Evolutionary conservation across 2,329 filamentous ascomycete species (phyloP).

Genomic region (Talaromyces sp.): DNA sequence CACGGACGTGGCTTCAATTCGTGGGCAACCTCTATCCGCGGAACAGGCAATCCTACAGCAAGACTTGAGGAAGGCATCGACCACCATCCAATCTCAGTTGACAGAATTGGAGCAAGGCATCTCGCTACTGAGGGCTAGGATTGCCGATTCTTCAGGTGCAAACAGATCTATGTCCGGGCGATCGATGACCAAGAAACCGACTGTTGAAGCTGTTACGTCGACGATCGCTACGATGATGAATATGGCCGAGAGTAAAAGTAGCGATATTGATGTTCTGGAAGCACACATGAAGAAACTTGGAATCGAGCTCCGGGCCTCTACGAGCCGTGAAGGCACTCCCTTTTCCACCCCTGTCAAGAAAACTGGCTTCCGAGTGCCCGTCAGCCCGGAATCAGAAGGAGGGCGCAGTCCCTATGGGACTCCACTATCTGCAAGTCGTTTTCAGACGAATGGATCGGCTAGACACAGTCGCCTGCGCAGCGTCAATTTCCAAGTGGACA

Average conservation of each 20-base stretch:
- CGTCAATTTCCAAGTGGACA: slow-evolving; percentile 27
- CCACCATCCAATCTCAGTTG: slow-evolving; percentile 68
- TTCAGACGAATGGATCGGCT: slow-evolving; percentile 35
- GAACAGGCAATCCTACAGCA: slow-evolving; percentile 82
- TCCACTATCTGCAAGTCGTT: slow-evolving; percentile 37
- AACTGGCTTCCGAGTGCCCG: slow-evolving; percentile 29
- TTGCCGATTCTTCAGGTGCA: slow-evolving; percentile 56
- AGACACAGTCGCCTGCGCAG: slow-evolving; percentile 32
- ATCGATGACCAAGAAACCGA: slow-evolving; percentile 60
- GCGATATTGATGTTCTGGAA: slow-evolving; percentile 86
- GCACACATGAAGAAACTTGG: slow-evolving; percentile 74
- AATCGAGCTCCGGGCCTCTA: slow-evolving; percentile 37
- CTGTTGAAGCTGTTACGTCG: slow-evolving; percentile 84
- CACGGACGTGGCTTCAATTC: slow-evolving; percentile 65
- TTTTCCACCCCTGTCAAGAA: slow-evolving; percentile 37
- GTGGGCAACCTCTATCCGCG: slow-evolving; percentile 71
- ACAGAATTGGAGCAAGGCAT: slow-evolving; percentile 76
- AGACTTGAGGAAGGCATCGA: slow-evolving; percentile 73
- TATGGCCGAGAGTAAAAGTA: slow-evolving; percentile 87
- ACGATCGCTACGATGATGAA: slow-evolving; percentile 90
- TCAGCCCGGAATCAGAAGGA: slow-evolving; percentile 38
- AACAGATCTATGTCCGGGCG: slow-evolving; percentile 35
- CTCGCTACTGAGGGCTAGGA: slow-evolving; percentile 71
- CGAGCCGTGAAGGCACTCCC: slow-evolving; percentile 37
- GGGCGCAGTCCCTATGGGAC: slow-evolving; percentile 39